A percentile compares a stretch with the other conserved stretches of the same genome.
Evolutionary conservation across 805 yeast genomes (phyloP).

Genomic region (Naumovozyma baii): DNA sequence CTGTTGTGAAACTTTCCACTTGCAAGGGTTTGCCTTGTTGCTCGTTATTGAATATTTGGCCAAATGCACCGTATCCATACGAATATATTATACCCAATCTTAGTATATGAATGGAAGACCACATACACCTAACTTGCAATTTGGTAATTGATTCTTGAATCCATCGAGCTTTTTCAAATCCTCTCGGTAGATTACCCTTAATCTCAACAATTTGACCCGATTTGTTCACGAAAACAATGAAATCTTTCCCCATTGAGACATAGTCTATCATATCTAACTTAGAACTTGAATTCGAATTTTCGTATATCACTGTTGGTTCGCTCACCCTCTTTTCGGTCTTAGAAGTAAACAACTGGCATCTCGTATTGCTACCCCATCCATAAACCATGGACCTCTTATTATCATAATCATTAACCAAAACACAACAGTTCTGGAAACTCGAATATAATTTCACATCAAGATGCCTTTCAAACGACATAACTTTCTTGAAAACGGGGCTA

Average conservation of each 20-base stretch:
- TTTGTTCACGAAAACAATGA: slow-evolving; percentile 12
- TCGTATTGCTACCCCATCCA: slow-evolving; percentile 46
- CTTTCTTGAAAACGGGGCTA: slow-evolving; percentile 2
- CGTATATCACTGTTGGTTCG: slow-evolving; percentile 13
- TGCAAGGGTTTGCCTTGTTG: background rate
- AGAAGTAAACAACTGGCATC: slow-evolving; percentile 36
- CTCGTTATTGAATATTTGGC: slow-evolving; percentile 41
- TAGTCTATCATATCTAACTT: slow-evolving; percentile 5
- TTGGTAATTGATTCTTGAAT: background rate
- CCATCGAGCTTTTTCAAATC: slow-evolving; percentile 12
- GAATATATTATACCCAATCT: slow-evolving; percentile 31
- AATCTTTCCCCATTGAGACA: slow-evolving; percentile 26
- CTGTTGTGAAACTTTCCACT: slow-evolving; percentile 34
- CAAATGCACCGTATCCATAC: slow-evolving; percentile 68
- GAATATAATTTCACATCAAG: slow-evolving; percentile 12
- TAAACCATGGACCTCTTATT: slow-evolving; percentile 22
- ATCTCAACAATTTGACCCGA: slow-evolving; percentile 8
- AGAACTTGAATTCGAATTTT: slow-evolving; percentile 5
- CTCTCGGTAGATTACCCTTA: slow-evolving; percentile 15
- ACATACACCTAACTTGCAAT: slow-evolving; percentile 38
- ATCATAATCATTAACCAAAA: slow-evolving; percentile 60
- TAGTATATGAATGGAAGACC: slow-evolving; percentile 65
- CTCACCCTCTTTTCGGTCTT: slow-evolving; percentile 10
- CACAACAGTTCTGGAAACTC: slow-evolving; percentile 42
- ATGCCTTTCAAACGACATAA: slow-evolving; percentile 7